Evolutionary conservation across 805 yeast genomes (phyloP), one percentile per base, ranked within the genome.

Genomic region (Saturnispora besseyi): DNA sequence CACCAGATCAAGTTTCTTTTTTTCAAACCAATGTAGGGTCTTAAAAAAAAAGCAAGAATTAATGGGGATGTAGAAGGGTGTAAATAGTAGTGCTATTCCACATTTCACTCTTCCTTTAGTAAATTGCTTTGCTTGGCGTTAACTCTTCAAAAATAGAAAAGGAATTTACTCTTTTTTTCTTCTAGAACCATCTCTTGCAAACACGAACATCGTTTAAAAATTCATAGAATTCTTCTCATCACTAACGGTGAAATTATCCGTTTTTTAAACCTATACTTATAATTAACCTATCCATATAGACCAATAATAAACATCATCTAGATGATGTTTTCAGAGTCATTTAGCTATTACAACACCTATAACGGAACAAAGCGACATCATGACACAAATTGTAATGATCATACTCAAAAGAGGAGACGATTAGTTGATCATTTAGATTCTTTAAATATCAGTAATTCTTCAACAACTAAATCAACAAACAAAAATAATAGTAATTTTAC

Each of bases 361-460:
- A 47, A 41, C 30, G 50, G 50, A 10, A 47, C 45, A 26, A 47
- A 47, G 22, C 41, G 50, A 28, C 41, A 33, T 22, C 50, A 47
- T 26, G 50, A 41, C 32, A n/a, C 29, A 5, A 38, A 8, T 21
- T 26, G 48, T 30, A 29, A 18, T 5, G 45, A 33, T 41, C 28
- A 26, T 41, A 34, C 28, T 9, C 28, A 22, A 26, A 47, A 47
- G 18, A 40, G 31, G 28, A 22, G 50, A 21, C 26, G 50, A 22
- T 21, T 47, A 28, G 45, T 41, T 4, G 50, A 47, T 12, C 50
- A 47, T 30, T 36, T 47, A 12, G 21, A 33, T 5, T 47, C 50
- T 9, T 32, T 47, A 7, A 40, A 47, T 18, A n/a, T 47, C 8
- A 45, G 50, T 9, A 24, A 38, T 34, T 21, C 37, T 3, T 29